phyloP scores from a whole-genome alignment of 306 rosid species.

The Sechiopsis laciniata region DNA sequence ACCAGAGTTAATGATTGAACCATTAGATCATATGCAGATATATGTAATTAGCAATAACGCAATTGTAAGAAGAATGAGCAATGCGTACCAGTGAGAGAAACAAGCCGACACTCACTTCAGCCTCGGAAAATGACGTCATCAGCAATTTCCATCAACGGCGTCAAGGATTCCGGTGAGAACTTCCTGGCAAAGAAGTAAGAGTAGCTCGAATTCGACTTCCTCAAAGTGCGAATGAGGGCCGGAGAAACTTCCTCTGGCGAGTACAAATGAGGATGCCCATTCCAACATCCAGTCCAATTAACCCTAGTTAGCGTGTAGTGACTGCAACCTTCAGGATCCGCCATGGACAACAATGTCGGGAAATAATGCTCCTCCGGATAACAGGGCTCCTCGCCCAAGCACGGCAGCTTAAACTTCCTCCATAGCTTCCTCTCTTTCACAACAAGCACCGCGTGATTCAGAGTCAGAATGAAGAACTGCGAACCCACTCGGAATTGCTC shows the following conservation, averaged over 20 bases:
- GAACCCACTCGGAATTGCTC: conserved; percentile 50
- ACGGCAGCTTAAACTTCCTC: conserved; percentile 53
- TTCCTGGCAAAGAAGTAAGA: conserved; percentile 49
- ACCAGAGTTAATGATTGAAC: background rate
- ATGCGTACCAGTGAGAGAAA: background rate
- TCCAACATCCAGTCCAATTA: conserved; percentile 58
- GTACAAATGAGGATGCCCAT: conserved; percentile 55
- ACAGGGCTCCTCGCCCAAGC: conserved; percentile 40
- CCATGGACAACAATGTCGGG: conserved; percentile 58
- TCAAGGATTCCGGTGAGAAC: conserved; percentile 48
- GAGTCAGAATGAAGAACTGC: conserved; percentile 42
- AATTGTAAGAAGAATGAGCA: background rate
- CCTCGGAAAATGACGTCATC: conserved; percentile 48
- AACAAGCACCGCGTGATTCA: conserved; percentile 40
- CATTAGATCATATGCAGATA: background rate
- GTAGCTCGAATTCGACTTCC: conserved; percentile 42
- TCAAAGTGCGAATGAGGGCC: conserved; percentile 32
- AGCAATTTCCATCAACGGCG: conserved; percentile 44
- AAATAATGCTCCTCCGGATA: conserved; percentile 57
- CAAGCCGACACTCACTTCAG: conserved; percentile 5
- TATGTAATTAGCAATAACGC: background rate
- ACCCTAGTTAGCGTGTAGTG: conserved; percentile 57
- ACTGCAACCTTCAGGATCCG: conserved; percentile 44
- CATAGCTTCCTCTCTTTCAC: conserved; percentile 36
- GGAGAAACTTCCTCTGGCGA: conserved; percentile 41